Evolutionary conservation across 352 stramenopile species (phyloP).

Genomic region (Phytophthora fragariaefolia): DNA sequence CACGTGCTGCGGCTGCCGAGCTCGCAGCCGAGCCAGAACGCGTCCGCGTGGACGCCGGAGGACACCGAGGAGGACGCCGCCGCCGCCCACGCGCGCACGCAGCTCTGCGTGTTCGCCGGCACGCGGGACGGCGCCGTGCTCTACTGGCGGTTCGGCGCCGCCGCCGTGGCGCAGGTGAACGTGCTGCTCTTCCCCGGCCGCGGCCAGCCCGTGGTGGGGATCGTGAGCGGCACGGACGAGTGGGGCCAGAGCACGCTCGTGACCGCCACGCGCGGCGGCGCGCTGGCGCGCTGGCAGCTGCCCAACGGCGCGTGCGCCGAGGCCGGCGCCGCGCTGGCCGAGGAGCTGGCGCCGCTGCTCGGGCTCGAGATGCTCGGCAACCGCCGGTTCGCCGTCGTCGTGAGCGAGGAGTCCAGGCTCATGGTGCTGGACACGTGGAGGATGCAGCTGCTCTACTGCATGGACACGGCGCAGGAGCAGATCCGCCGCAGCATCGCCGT

Average conservation of each 20-base stretch:
- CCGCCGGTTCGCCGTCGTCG: conserved; percentile 69
- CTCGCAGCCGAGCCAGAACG: conserved; percentile 74
- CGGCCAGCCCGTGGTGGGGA: conserved; percentile 52
- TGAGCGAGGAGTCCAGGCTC: conserved; percentile 71
- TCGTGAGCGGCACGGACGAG: conserved; percentile 77
- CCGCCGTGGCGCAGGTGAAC: conserved; percentile 65
- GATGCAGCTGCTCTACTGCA: conserved; percentile 71
- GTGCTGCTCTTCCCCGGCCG: conserved; percentile 55
- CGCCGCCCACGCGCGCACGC: no score
- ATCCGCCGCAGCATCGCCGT: conserved; percentile 74
- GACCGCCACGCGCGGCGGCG: conserved; percentile 59
- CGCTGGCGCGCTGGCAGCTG: conserved; percentile 68
- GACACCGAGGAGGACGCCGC: conserved; percentile 17
- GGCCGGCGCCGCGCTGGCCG: conserved; percentile 57
- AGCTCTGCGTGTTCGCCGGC: conserved; percentile 77
- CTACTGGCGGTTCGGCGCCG: conserved; percentile 76
- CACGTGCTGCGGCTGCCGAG: conserved; percentile 73
- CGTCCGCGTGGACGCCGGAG: conserved; percentile 30
- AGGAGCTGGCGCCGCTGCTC: conserved; percentile 66
- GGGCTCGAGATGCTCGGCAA: conserved; percentile 83
- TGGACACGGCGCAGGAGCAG: conserved; percentile 83
- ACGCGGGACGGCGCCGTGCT: conserved; percentile 69
- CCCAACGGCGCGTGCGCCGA: conserved; percentile 68
- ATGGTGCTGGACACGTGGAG: conserved; percentile 86
- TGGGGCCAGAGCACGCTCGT: conserved; percentile 81